Base-by-base conservation (phyloP, 176 grass and related monocot genomes). In the Elaeis guineensis region DNA sequence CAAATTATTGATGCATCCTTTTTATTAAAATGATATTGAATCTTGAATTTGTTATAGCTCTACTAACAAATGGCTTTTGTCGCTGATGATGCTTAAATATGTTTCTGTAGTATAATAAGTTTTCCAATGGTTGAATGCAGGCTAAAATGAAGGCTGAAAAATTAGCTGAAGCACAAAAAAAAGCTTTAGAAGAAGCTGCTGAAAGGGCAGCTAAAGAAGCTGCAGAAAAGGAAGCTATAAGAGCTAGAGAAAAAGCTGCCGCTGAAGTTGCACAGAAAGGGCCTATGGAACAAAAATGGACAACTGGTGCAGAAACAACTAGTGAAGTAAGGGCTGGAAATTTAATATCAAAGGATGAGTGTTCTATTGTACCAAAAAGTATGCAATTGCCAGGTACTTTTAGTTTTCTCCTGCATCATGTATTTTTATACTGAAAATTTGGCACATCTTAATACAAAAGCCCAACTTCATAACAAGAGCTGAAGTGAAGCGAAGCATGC, bases 91-190 rank as follows among this genome's bases (percentile, higher is more conserved):
- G 12, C 11, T 14, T 44, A 44, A 44, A 44, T 12, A 12, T 12
- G 35, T 44, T 44, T 14, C 35, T 44, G 35, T 12, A 14, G 35
- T 44, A 44, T 44, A 14, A 44, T 44, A 44, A 44, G 6, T 44
- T 12, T 12, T 9, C 35, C 35, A 3, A 12, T 44, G 35, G 2
- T 67, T 23, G 63, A 17, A 59, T 67, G 30, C 72, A 91, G 87
- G 83, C 75, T 50, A 85, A 77, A 71, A 78, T 89, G 52, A 91
- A 79, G 66, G 72, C 68, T 73, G 79, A 87, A 70, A 86, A 83
- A 67, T 73, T 85, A 88, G 87, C 78, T 73, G 70, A 63, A 80
- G 83, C 77, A 65, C 81, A 75, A 23, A 84, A 75, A 73, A 54
- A 51, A 74, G 72, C 78, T 67, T 63, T 70, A 62, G 87, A 90